These are phyloP conservation scores for Ceratobasidium sp. DNA, from an alignment of 1,284 basidiomycete species.

Conservation along the genomic window DNA sequence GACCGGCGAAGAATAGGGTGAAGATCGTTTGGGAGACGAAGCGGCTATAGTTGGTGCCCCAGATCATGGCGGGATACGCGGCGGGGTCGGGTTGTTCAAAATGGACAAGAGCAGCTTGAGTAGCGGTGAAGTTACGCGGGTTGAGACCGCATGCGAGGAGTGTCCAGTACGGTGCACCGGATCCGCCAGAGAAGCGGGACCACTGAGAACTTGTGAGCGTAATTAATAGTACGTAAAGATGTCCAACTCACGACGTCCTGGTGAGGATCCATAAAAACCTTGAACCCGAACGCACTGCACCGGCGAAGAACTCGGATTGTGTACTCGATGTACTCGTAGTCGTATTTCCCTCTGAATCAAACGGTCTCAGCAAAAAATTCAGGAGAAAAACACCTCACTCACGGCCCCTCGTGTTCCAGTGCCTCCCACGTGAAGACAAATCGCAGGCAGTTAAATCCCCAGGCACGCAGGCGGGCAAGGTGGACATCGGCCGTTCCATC, in stretches of 20 bases:
- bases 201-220: conserved; percentile 66
- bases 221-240: not conserved
- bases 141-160: conserved; percentile 92
- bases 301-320: conserved; percentile 86
- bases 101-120: conserved; percentile 88
- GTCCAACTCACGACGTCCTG: conserved; percentile 85
- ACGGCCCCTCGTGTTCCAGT: conserved; percentile 93
- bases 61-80: conserved; percentile 90
- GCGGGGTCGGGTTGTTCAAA: conserved; percentile 89
- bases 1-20: conserved; percentile 94
- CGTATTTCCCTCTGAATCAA: conserved; percentile 80
- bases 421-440: conserved; percentile 96
- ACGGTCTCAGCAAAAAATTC: not conserved
- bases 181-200: conserved; percentile 97
- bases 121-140: conserved; percentile 84
- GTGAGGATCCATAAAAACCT: conserved; percentile 95
- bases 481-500: conserved; percentile 91
- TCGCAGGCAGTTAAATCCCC: conserved; percentile 95
- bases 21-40: conserved; percentile 90
- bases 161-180: conserved; percentile 96
- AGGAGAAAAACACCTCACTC: conserved; percentile 58
- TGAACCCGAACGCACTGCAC: conserved; percentile 95
- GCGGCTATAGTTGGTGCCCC: conserved; percentile 95
- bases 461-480: conserved; percentile 82
- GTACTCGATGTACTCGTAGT: conserved; percentile 93